Conservation (phyloP, 2,329 filamentous ascomycete species). For the Aspergillus ochraceoroseus region DNA sequence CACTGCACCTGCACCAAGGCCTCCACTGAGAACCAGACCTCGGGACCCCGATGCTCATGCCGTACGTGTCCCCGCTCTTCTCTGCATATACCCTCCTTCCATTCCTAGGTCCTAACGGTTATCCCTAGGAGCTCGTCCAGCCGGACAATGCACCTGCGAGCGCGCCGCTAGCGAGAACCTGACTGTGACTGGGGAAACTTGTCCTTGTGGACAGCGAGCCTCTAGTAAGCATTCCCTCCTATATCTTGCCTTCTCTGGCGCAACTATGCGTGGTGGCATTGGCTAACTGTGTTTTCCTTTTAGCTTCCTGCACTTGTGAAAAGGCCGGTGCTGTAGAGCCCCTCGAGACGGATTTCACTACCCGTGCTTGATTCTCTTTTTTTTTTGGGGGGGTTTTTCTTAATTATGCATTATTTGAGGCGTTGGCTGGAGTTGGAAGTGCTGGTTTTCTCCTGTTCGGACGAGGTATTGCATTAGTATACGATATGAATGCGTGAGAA, state of each 20-base stretch:
- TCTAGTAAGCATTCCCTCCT: conserved; percentile 51
- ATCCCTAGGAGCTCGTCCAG: conserved; percentile 65
- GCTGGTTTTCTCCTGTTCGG: no score
- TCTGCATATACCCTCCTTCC: conserved; percentile 17
- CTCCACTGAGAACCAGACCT: conserved; percentile 65
- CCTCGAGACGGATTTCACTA: conserved; percentile 81
- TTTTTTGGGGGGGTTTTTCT: no score
- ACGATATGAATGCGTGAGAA: no score
- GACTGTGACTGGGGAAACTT: conserved; percentile 56
- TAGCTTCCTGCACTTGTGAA: conserved; percentile 75
- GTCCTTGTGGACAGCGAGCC: conserved; percentile 71
- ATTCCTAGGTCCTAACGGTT: no score
- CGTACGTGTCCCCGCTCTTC: conserved; percentile 45
- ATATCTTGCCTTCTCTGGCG: background rate
- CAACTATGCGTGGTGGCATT: background rate
- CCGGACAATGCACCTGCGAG: conserved; percentile 76
- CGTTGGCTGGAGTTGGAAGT: no score
- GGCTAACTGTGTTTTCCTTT: conserved; percentile 13
- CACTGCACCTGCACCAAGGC: conserved; percentile 82
- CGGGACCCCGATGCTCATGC: conserved; percentile 76
- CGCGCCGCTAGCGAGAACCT: conserved; percentile 66
- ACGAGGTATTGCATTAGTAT: no score
- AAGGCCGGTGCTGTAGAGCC: conserved; percentile 58
- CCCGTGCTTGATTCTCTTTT: conserved; percentile 50
- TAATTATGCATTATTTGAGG: no score